These are phyloP conservation scores for Debaryomyces nepalensis DNA, from an alignment of 1,139 yeast genomes.

Conservation along the genomic window DNA sequence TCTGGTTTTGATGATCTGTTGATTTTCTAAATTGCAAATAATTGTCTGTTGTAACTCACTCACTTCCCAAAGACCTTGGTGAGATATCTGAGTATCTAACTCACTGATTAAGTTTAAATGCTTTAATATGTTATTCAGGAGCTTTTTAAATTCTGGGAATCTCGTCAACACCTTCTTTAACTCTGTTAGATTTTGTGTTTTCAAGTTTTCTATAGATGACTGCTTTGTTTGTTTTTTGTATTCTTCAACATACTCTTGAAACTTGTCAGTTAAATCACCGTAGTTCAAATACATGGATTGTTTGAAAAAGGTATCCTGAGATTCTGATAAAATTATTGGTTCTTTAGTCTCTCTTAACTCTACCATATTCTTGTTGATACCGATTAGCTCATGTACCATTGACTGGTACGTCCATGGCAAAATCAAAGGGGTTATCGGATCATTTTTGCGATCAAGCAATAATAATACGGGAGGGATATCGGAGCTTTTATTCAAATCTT, in stretches of 20 bases:
- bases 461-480: slow-evolving; percentile 79
- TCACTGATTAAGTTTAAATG: slow-evolving; percentile 91
- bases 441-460: slow-evolving; percentile 83
- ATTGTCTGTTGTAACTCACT: slow-evolving; percentile 90
- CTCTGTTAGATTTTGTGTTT: slow-evolving; percentile 75
- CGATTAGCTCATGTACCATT: slow-evolving; percentile 92
- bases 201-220: slow-evolving; percentile 58
- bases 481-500: slow-evolving; percentile 53
- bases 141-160: slow-evolving; percentile 88
- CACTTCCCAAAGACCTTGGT: slow-evolving; percentile 73
- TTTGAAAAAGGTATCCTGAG: slow-evolving; percentile 73
- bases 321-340: slow-evolving; percentile 37
- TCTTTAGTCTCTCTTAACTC: slow-evolving; percentile 47
- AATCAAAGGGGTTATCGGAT: slow-evolving; percentile 89
- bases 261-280: slow-evolving; percentile 91
- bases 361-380: slow-evolving; percentile 80
- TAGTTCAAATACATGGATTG: slow-evolving; percentile 87
- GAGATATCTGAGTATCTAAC: slow-evolving; percentile 68
- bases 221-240: slow-evolving; percentile 83
- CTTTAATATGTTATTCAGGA: slow-evolving; percentile 88
- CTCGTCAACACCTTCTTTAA: slow-evolving; percentile 89
- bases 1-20: slow-evolving; percentile 31
- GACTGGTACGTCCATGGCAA: slow-evolving; percentile 98
- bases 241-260: slow-evolving; percentile 81
- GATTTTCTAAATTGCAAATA: slow-evolving; percentile 60